Percentiles rank a stretch among this genome's conserved stretches.
These are phyloP conservation scores for Corylus avellana DNA, from an alignment of 306 rosid species.

Conservation along the genomic window DNA sequence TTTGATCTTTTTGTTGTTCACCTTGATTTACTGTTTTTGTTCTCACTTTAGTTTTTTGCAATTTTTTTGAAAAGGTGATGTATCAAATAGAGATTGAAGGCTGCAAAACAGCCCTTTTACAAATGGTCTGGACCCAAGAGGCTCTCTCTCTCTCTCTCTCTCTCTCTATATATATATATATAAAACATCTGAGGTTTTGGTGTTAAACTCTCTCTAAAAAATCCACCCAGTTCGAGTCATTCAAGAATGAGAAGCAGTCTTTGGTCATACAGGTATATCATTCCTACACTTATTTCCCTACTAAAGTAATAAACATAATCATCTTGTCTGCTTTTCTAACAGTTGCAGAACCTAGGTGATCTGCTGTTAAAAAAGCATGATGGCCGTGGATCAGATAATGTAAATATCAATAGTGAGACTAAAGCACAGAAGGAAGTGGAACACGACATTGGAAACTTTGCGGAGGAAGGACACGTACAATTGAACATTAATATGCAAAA, in stretches of 20 bases:
- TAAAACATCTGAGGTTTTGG: too few relatives aligned
- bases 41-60: too few relatives aligned
- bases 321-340: slow-evolving; percentile 29
- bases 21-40: too few relatives aligned
- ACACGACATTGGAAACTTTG: slow-evolving; percentile 27
- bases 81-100: too few relatives aligned
- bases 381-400: slow-evolving; percentile 42
- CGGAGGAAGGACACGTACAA: slow-evolving; percentile 39
- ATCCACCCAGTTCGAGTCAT: slow-evolving; percentile 46
- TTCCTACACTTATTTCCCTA: neutral
- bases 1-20: too few relatives aligned
- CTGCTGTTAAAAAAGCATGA: slow-evolving; percentile 35
- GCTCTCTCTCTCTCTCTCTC: too few relatives aligned
- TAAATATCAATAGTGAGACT: slow-evolving; percentile 27
- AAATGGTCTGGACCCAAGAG: too few relatives aligned
- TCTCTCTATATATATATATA: too few relatives aligned
- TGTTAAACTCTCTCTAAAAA: too few relatives aligned
- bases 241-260: slow-evolving; percentile 72
- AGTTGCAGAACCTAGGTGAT: slow-evolving; percentile 62
- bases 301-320: neutral
- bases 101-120: too few relatives aligned
- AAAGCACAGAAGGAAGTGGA: slow-evolving; percentile 42
- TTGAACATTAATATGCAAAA: slow-evolving; percentile 25
- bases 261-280: slow-evolving; percentile 69
- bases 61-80: too few relatives aligned